Evolutionary conservation across 768 basidiomycete genomes (phyloP), one percentile per base, ranked within the genome.

Genomic region (Gloeopeniophorella convolvens): DNA sequence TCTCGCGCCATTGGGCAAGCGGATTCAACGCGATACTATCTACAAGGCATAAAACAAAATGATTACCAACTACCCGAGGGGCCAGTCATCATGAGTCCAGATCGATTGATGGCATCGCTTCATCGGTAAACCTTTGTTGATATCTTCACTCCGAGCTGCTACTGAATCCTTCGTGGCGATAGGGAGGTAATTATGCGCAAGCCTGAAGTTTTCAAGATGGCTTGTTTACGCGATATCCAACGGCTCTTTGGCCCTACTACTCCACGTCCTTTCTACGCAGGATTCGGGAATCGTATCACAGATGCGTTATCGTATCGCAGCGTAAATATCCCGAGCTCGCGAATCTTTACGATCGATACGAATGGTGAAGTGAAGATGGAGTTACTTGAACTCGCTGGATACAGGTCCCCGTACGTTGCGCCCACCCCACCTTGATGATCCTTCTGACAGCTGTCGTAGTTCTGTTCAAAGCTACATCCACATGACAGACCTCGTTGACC

Each of bases 181-280:
- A 96, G 93, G 4, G 96, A 99, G 69, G 95, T 99, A 13, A 95
- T 99, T 62, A 89, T 98, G 86, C 85, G 94, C 31, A 97, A 98
- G 66, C 96, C 96, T 0, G 96, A 99, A 63, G 79, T 98, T n/a
- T 99, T 99, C 78, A 99, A 99, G 71, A 99, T 99, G 96, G 93
- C 95, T 2, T 97, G 94, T 69, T 70, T 98, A 51, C 78, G 93
- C 35, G 96, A 98, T 68, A 95, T 98, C 46, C 89, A 89, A 57
- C 75, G 92, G 18, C 66, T 98, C 5, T 99, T 97, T 62, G 88
- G 88, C 5, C 79, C 83, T 31, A 73, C 73, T 24, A 68, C 72
- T 27, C 73, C 77, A 56, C 85, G 79, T 56, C 86, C 93, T 0
- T 99, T 98, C 70, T 98, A 94, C 63, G 90, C 92, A 32, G 96